A percentile compares a stretch with the other conserved stretches of the same genome.
phyloP scores from a whole-genome alignment of 768 basidiomycete genomes.

The Agrocybe praecox region DNA sequence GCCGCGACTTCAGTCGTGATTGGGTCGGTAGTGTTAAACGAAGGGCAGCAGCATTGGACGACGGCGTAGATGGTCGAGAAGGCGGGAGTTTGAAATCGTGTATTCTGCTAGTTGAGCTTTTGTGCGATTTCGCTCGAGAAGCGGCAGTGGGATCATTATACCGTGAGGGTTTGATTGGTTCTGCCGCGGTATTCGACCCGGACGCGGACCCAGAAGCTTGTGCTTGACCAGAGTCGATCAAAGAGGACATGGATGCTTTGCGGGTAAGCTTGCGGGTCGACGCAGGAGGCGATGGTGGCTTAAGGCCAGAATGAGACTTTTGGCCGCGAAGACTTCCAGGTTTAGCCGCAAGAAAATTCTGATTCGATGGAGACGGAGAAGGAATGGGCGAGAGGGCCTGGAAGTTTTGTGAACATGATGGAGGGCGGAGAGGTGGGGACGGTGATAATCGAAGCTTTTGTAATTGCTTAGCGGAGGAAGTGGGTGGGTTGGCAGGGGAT shows the following conservation, averaged over 20 bases:
- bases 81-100: slow-evolving; percentile 76
- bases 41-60: slow-evolving; percentile 73
- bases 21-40: slow-evolving; percentile 89
- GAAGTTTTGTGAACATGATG: slow-evolving; percentile 61
- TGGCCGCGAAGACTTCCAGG: slow-evolving; percentile 79
- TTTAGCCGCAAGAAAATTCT: slow-evolving; percentile 60
- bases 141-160: slow-evolving; percentile 84
- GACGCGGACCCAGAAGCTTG: slow-evolving; percentile 40
- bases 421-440: slow-evolving; percentile 64
- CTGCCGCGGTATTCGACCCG: slow-evolving; percentile 49
- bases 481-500: slow-evolving; percentile 70
- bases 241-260: slow-evolving; percentile 78
- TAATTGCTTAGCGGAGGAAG: slow-evolving; percentile 69
- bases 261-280: slow-evolving; percentile 64
- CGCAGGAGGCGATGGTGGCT: slow-evolving; percentile 72
- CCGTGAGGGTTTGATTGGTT: slow-evolving; percentile 46
- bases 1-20: slow-evolving; percentile 71
- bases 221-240: slow-evolving; percentile 61
- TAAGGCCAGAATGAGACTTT: slow-evolving; percentile 83
- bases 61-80: slow-evolving; percentile 78
- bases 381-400: slow-evolving; percentile 55
- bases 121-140: slow-evolving; percentile 75
- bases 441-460: slow-evolving; percentile 70
- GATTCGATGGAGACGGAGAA: slow-evolving; percentile 45
- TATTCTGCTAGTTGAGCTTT: slow-evolving; percentile 64